Conservation (phyloP, 345 rosid species). For the Toxicodendron radicans region DNA sequence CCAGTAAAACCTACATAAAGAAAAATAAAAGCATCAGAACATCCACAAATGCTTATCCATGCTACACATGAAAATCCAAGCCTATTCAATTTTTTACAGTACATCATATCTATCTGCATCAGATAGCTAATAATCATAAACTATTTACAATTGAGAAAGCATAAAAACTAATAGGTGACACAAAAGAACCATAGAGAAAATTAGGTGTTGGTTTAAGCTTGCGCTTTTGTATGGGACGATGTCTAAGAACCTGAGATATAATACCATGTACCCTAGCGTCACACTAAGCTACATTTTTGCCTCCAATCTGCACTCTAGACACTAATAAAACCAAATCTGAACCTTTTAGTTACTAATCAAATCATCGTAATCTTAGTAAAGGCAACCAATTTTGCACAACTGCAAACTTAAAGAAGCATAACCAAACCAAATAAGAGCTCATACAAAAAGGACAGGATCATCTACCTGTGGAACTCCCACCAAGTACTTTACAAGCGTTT, state of each 20-base stretch:
- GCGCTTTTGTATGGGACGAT: neutral
- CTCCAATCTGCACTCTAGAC: constrained; percentile 2
- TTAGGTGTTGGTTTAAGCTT: constrained; percentile 1
- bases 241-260: neutral
- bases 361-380: constrained; percentile 1
- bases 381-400: neutral
- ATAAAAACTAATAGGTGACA: neutral
- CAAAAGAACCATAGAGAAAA: neutral
- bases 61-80: constrained; percentile 18
- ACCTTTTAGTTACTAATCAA: neutral
- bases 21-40: constrained; percentile 10
- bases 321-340: neutral
- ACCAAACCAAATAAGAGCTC: constrained; percentile 3
- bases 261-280: neutral
- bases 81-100: neutral
- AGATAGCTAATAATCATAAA: neutral
- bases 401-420: constrained; percentile 6
- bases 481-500: constrained; percentile 95
- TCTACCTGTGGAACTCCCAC: constrained; percentile 99
- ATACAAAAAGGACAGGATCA: constrained; percentile 14
- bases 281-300: neutral
- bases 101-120: neutral
- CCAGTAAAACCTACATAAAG: constrained; percentile 77
- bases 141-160: constrained; percentile 1
- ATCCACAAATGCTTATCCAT: constrained; percentile 5